Conservation (phyloP, 768 basidiomycete genomes). For the Boletus vermiculosoides region DNA sequence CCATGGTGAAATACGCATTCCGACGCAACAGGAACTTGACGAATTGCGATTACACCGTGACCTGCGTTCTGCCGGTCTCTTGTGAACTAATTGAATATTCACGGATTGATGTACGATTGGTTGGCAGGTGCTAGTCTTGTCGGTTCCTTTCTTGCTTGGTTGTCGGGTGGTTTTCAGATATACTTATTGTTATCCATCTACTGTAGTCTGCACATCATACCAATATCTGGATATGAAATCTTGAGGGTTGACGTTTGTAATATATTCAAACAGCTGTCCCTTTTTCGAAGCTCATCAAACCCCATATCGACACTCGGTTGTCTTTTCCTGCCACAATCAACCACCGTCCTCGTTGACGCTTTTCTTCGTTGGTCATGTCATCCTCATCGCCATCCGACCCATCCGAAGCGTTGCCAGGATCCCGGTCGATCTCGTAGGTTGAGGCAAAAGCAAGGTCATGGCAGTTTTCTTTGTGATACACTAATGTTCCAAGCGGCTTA, state of each 20-base stretch:
- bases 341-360: conserved; percentile 54
- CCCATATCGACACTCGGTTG: conserved; percentile 70
- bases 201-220: conserved; percentile 19
- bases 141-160: not conserved
- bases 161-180: not conserved
- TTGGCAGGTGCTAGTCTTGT: not conserved
- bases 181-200: conserved; percentile 20
- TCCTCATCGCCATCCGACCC: conserved; percentile 32
- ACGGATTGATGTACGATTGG: conserved; percentile 9
- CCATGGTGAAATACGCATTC: conserved; percentile 17
- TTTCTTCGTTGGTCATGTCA: conserved; percentile 46
- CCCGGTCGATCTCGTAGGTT: conserved; percentile 8
- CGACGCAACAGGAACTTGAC: conserved; percentile 33
- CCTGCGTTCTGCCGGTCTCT: conserved; percentile 52
- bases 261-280: not conserved
- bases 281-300: conserved; percentile 44
- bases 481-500: conserved; percentile 80
- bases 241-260: not conserved
- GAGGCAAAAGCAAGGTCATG: conserved; percentile 74
- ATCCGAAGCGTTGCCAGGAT: not conserved
- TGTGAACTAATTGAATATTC: conserved; percentile 30
- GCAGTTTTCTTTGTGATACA: conserved; percentile 77
- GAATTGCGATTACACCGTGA: conserved; percentile 50
- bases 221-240: not conserved
- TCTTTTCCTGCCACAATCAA: conserved; percentile 66